Conservation (phyloP, 2,329 filamentous ascomycete genomes). For the Tolypocladium album region DNA sequence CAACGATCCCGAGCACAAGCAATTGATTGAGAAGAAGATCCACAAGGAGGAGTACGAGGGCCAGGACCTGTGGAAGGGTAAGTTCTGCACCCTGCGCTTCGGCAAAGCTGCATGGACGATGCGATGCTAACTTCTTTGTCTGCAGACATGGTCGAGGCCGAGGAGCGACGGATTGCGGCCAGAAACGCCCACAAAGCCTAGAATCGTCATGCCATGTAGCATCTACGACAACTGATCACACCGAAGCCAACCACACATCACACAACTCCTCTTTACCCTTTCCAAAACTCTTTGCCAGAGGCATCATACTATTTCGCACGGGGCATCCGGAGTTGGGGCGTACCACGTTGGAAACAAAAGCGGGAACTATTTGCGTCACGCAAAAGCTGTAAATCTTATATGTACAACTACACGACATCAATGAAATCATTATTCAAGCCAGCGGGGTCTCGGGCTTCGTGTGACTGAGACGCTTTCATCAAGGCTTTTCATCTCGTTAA, state of each 20-base stretch:
- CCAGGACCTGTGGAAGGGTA: constrained; percentile 88
- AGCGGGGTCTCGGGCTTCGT: background rate
- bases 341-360: background rate
- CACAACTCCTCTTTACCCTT: background rate
- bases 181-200: constrained; percentile 19
- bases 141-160: constrained; percentile 70
- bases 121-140: background rate
- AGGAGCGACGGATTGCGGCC: constrained; percentile 51
- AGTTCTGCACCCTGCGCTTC: constrained; percentile 13
- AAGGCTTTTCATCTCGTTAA: background rate
- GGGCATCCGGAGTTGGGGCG: background rate
- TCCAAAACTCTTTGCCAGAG: background rate
- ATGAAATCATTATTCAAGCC: background rate
- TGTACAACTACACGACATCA: background rate
- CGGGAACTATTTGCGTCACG: background rate
- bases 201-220: background rate
- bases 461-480: too few relatives aligned
- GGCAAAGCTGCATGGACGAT: background rate
- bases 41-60: constrained; percentile 81
- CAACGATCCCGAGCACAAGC: constrained; percentile 71
- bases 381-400: background rate
- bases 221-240: background rate
- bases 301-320: background rate
- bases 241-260: background rate
- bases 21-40: constrained; percentile 75